These are phyloP conservation scores for Neurospora sublineolata DNA, from an alignment of 495 filamentous ascomycete genomes.

Conservation along the genomic window DNA sequence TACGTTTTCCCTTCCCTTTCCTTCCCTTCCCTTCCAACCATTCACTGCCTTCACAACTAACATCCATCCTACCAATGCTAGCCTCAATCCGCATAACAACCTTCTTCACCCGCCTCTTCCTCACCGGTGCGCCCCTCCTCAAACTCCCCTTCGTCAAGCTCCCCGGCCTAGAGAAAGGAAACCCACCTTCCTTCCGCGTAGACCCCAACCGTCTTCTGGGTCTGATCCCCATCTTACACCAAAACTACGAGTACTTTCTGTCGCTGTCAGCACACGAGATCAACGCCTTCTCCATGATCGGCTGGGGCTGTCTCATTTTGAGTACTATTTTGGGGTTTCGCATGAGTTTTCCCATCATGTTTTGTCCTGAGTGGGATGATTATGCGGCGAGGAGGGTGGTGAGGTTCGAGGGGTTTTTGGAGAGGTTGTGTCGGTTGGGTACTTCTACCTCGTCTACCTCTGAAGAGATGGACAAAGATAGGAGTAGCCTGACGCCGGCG, in stretches of 20 bases:
- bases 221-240: conserved; percentile 11
- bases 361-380: conserved; percentile 29
- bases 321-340: conserved; percentile 29
- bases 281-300: conserved; percentile 21
- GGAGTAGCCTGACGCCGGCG: neutral
- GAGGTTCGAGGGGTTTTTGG: conserved; percentile 21
- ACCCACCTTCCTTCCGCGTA: conserved; percentile 1
- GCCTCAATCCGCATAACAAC: conserved; percentile 23
- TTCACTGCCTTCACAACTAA: neutral
- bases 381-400: conserved; percentile 17
- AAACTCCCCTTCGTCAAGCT: conserved; percentile 9
- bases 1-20: neutral
- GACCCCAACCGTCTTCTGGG: conserved; percentile 6
- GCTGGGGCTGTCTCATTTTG: conserved; percentile 26
- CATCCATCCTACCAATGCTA: neutral
- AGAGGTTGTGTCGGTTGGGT: conserved; percentile 14
- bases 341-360: conserved; percentile 26
- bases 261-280: conserved; percentile 13
- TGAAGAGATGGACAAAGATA: neutral
- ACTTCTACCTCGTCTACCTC: neutral
- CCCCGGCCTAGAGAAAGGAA: neutral
- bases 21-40: neutral
- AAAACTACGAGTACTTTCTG: conserved; percentile 20
- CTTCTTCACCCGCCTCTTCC: conserved; percentile 24
- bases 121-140: conserved; percentile 27